Evolutionary conservation across 768 basidiomycete genomes (phyloP), one percentile per base, ranked within the genome.

Genomic region (Tulasnella sp.): DNA sequence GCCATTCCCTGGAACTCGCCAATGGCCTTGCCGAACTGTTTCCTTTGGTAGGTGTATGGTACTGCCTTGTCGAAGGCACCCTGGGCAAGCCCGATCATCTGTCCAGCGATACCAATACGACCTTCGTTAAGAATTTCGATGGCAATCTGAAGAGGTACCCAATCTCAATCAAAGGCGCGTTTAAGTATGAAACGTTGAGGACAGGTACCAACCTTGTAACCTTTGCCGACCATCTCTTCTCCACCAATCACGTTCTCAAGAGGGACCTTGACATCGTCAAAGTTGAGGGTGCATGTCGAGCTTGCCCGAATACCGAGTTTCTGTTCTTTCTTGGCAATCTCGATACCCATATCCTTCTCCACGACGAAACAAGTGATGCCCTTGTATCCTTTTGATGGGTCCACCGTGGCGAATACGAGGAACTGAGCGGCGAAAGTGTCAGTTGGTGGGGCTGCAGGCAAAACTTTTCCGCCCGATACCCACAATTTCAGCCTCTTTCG

Each of bases 271-370:
- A 99, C 87, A 84, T 42, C 96, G 86, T 99, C 98, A 84, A 99
- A 97, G 86, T 92, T 94, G 80, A 98, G 89, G 1, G 94, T 90
- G 84, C 97, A 99, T 1, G 98, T 99, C 42, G 96, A 98, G 7
- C 95, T 96, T 0, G 98, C 96, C 79, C 94, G 90, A 84, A 99
- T 99, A 74, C 98, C 98, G 71, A 99, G 91, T 86, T 99, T 99
- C 86, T 98, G 92, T 85, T 99, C 98, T 87, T 98, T 98, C 89
- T 99, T 99, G 24, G 97, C 97, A 80, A 99, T 95, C 85, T 98
- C 88, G 80, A 99, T 89, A 16, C 97, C 98, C 95, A 97, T 96
- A 80, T 97, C 96, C 85, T 95, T 97, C 71, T 95, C 96, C 38
- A 95, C 94, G 72, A 97, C 87, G 86, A 99, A 99, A 86, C 97